phyloP scores from a whole-genome alignment of 345 rosid genomes.

The Brassica rapa region DNA sequence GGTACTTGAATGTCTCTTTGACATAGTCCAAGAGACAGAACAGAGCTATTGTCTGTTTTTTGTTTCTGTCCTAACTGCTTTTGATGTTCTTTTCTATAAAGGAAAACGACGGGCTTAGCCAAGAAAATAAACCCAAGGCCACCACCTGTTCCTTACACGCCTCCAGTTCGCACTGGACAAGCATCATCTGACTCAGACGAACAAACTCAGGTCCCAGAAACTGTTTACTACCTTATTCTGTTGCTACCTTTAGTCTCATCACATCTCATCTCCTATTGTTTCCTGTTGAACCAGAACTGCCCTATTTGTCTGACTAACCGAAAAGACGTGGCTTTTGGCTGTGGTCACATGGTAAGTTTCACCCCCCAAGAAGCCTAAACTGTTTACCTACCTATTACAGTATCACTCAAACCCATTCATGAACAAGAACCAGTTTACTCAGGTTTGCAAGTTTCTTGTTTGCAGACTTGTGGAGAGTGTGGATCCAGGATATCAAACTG shows the following conservation, averaged over 20 bases:
- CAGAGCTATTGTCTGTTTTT: slow-evolving; percentile 8
- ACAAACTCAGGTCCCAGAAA: slow-evolving; percentile 51
- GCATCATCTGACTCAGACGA: slow-evolving; percentile 42
- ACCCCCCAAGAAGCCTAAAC: neutral
- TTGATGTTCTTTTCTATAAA: slow-evolving; percentile 32
- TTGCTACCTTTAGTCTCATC: slow-evolving; percentile 2
- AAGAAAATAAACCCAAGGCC: slow-evolving; percentile 61
- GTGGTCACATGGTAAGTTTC: slow-evolving; percentile 77
- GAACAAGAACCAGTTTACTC: neutral
- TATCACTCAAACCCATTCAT: neutral
- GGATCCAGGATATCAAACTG: slow-evolving; percentile 54
- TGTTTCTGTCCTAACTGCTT: neutral
- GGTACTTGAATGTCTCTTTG: slow-evolving; percentile 45
- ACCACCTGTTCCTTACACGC: slow-evolving; percentile 57
- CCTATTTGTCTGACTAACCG: slow-evolving; percentile 65
- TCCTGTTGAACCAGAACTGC: slow-evolving; percentile 47
- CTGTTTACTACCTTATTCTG: neutral
- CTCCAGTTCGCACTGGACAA: slow-evolving; percentile 16
- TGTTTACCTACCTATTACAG: neutral
- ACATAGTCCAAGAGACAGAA: slow-evolving; percentile 5
- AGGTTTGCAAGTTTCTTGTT: neutral
- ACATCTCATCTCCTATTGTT: slow-evolving; percentile 11
- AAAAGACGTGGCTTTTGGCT: slow-evolving; percentile 64
- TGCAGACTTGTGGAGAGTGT: slow-evolving; percentile 69
- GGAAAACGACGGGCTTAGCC: slow-evolving; percentile 51